A percentile compares a stretch with the other conserved stretches of the same genome.
Conservation (phyloP, 805 yeast species). For the Pichia nanzhaoensis region DNA sequence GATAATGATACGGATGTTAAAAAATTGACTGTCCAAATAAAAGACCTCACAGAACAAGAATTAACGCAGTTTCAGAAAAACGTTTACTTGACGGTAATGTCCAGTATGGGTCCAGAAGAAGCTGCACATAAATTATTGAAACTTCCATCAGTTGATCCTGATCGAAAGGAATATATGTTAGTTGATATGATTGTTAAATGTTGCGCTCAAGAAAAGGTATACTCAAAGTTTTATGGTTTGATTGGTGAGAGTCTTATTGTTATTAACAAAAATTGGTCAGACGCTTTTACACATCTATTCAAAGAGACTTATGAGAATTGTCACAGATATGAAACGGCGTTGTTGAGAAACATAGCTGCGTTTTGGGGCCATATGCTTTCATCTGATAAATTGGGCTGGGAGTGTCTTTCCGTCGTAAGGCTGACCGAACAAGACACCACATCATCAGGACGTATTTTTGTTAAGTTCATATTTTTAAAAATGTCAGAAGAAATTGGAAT, state of each 20-base stretch:
- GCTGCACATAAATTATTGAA: constrained; percentile 79
- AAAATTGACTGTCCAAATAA: constrained; percentile 30
- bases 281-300: constrained; percentile 48
- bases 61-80: constrained; percentile 62
- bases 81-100: constrained; percentile 77
- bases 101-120: constrained; percentile 87
- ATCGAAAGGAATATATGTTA: constrained; percentile 43
- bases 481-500: constrained; percentile 72
- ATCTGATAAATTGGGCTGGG: constrained; percentile 61
- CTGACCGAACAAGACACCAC: constrained; percentile 68
- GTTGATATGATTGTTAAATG: constrained; percentile 72
- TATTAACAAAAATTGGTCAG: constrained; percentile 49
- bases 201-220: constrained; percentile 80
- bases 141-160: constrained; percentile 35
- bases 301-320: constrained; percentile 46
- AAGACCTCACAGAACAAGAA: constrained; percentile 65
- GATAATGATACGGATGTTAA: constrained; percentile 17
- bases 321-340: constrained; percentile 64
- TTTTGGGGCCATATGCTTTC: constrained; percentile 84
- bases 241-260: constrained; percentile 61
- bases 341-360: constrained; percentile 71
- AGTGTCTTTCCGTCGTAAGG: constrained; percentile 44
- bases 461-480: constrained; percentile 76
- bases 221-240: constrained; percentile 77
- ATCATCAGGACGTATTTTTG: constrained; percentile 73